A percentile compares a stretch with the other conserved stretches of the same genome.
Conservation (phyloP, 108 stramenopile species). For the Cyclotella distinguenda region DNA sequence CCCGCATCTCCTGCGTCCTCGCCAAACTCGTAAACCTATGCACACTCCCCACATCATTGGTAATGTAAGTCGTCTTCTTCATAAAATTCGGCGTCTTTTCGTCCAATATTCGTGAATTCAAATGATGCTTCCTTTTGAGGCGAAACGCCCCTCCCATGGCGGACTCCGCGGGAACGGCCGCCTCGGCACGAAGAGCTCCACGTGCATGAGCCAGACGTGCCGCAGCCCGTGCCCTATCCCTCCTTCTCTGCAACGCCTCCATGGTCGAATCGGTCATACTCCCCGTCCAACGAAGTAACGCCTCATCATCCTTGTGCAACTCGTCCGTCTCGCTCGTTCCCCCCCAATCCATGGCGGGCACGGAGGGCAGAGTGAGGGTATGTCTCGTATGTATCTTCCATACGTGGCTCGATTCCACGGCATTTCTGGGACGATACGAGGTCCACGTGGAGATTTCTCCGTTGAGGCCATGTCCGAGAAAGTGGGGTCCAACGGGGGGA, state of each 20-base stretch:
- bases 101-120: constrained; percentile 78
- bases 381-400: constrained; percentile 79
- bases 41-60: constrained; percentile 79
- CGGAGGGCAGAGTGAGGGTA: constrained; percentile 72
- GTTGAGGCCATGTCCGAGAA: constrained; percentile 76
- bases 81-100: constrained; percentile 73
- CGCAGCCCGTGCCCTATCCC: constrained; percentile 66
- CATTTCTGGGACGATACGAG: constrained; percentile 72
- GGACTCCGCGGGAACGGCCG: background rate
- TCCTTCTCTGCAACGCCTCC: constrained; percentile 57
- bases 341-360: constrained; percentile 79
- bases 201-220: constrained; percentile 62
- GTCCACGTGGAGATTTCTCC: constrained; percentile 65
- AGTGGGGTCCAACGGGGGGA: constrained; percentile 87
- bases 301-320: constrained; percentile 70
- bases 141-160: background rate
- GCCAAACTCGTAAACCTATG: constrained; percentile 87
- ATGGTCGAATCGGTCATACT: constrained; percentile 74
- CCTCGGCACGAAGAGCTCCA: constrained; percentile 6
- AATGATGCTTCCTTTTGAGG: constrained; percentile 57
- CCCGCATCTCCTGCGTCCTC: constrained; percentile 54
- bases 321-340: constrained; percentile 49
- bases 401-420: constrained; percentile 74
- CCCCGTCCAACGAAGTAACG: constrained; percentile 79
- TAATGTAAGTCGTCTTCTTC: constrained; percentile 88